Base-by-base conservation (phyloP, 1,284 basidiomycete genomes). In the Ustilago curta region DNA sequence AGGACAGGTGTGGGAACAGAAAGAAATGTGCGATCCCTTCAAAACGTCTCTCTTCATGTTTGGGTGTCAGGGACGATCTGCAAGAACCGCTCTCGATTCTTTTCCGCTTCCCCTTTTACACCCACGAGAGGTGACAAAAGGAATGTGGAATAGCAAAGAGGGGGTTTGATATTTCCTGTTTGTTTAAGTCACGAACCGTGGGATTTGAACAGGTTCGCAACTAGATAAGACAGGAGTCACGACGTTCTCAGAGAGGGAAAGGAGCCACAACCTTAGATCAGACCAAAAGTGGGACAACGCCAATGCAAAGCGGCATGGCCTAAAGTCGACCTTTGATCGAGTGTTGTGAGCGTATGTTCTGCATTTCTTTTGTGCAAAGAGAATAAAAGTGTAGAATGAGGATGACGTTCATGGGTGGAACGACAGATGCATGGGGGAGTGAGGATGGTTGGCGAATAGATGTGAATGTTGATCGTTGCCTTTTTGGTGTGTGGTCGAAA, bases 151-250 rank as follows among this genome's bases (percentile, higher is more conserved):
- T 44, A 21, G 31, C 27, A 39, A 32, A 37, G 50, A 32, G 27
- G 32, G 29, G 31, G 19, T 35, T 68, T 43, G 43, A 54, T 80
- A 25, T 78, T 47, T 68, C 77, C 79, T 80, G 74, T 65, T 70
- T 63, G 71, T 78, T 80, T 80, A 78, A 77, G 78, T 77, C 61
- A 48, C 60, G 68, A 25, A 62, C 56, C 61, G 73, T 76, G 69
- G 68, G 48, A 44, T 40, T 35, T 12, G 23, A 51, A 29, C 11
- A 67, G 47, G 52, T 53, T 42, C 71, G 60, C 68, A 61, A 71
- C 73, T 71, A 68, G 73, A 76, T 68, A 68, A 71, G 43, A 67
- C 63, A 69, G 73, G 73, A 62, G 64, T 32, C 2, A 31, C 6
- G 42, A 9, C 25, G 40, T 25, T 25, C 32, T 19, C 35, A 56